phyloP scores from a whole-genome alignment of 805 yeast genomes.

The Ogataea zsoltii region DNA sequence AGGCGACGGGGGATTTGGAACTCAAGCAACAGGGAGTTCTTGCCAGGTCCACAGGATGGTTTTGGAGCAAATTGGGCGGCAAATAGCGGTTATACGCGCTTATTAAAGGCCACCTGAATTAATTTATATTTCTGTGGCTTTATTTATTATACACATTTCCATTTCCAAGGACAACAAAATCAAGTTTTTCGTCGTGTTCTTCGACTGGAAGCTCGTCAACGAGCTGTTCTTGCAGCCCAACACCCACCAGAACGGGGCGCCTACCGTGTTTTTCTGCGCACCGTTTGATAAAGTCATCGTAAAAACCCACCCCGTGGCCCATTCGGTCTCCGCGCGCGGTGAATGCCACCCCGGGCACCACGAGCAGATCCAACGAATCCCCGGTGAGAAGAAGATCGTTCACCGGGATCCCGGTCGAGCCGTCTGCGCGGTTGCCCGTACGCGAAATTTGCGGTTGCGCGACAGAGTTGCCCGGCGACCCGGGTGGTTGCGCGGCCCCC shows the following conservation, averaged over 20 bases:
- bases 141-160: conserved; percentile 7
- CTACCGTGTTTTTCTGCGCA: conserved; percentile 38
- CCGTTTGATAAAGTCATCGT: conserved; percentile 71
- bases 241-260: conserved; percentile 54
- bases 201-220: conserved; percentile 47
- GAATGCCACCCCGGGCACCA: conserved; percentile 88
- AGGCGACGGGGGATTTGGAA: conserved; percentile 36
- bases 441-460: too few species aligned
- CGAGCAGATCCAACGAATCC: conserved; percentile 57
- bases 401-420: neutral
- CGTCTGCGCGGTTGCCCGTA: too few species aligned
- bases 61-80: conserved; percentile 14
- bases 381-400: conserved; percentile 25
- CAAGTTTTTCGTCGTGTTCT: conserved; percentile 61
- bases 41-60: conserved; percentile 12
- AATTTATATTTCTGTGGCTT: too few species aligned
- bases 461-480: neutral
- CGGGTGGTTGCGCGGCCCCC: too few species aligned
- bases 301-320: conserved; percentile 94
- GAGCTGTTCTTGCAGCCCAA: conserved; percentile 67
- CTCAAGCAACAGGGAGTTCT: neutral
- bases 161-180: conserved; percentile 49
- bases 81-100: too few species aligned
- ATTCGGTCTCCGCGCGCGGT: conserved; percentile 49
- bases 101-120: too few species aligned